Evolutionary conservation across 257 asterid species (phyloP).

Genomic region (Solanum sitiens): DNA sequence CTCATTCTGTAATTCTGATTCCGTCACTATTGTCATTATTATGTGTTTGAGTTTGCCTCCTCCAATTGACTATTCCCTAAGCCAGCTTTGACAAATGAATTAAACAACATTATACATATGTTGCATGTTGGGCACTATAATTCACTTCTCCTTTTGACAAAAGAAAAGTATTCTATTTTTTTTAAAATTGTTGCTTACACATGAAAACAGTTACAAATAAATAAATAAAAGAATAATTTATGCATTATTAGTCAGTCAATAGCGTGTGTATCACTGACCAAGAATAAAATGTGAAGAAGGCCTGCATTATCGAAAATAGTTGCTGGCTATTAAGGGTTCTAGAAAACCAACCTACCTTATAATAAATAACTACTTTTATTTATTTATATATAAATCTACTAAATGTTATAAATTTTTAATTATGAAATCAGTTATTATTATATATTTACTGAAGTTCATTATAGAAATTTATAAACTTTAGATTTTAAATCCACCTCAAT

Average conservation of each 20-base stretch:
- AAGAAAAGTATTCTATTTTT: not conserved
- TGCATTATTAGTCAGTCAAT: not conserved
- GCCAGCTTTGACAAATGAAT: not conserved
- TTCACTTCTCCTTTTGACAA: not conserved
- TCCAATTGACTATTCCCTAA: not conserved
- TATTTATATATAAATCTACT: not conserved
- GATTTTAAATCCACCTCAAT: not conserved
- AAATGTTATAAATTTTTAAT: not conserved
- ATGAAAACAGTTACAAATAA: not conserved
- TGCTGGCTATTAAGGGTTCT: not conserved
- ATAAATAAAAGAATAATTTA: not conserved
- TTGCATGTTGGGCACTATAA: not conserved
- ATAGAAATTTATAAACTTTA: not conserved
- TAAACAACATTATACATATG: not conserved
- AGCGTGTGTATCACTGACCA: not conserved
- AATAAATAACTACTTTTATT: not conserved
- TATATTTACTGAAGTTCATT: not conserved
- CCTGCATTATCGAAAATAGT: not conserved
- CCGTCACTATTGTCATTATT: not conserved
- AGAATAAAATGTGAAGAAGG: not conserved
- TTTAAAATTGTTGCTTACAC: not conserved
- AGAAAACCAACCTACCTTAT: not conserved
- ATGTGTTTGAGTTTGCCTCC: not conserved
- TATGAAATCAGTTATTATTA: not conserved
- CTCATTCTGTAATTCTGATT: too few species aligned